phyloP scores from a whole-genome alignment of 257 asterid genomes.

The Vinca minor region DNA sequence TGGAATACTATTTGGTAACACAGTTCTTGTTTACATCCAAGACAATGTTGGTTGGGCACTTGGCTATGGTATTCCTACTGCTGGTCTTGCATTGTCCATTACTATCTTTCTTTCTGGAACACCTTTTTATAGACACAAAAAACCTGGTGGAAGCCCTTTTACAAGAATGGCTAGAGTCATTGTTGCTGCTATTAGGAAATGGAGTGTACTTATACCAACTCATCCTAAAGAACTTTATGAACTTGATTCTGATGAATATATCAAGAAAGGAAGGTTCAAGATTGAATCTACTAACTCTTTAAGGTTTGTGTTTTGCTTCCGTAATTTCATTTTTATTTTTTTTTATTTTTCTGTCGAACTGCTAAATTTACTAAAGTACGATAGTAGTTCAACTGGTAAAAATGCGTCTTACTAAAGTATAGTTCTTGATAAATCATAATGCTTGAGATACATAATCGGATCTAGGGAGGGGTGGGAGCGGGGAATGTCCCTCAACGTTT shows the following conservation, averaged over 20 bases:
- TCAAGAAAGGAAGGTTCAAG: conserved; percentile 47
- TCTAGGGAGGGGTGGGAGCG: no score
- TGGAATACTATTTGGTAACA: conserved; percentile 74
- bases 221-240: conserved; percentile 55
- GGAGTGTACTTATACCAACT: conserved; percentile 36
- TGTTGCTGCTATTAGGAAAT: conserved; percentile 52
- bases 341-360: neutral
- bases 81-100: conserved; percentile 58
- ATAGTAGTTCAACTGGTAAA: neutral
- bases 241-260: conserved; percentile 43
- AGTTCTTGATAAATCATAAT: neutral
- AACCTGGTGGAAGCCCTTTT: conserved; percentile 83
- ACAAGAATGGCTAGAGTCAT: conserved; percentile 68
- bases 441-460: no score
- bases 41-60: conserved; percentile 87
- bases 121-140: conserved; percentile 62
- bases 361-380: neutral
- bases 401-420: neutral
- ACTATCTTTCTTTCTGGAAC: conserved; percentile 55
- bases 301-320: conserved; percentile 36
- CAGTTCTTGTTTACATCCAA: conserved; percentile 70
- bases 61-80: conserved; percentile 75
- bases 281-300: conserved; percentile 56
- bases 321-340: neutral
- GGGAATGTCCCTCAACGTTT: conserved; percentile 22